phyloP scores from a whole-genome alignment of 305 asterid genomes.

The Rubia tinctorum region DNA sequence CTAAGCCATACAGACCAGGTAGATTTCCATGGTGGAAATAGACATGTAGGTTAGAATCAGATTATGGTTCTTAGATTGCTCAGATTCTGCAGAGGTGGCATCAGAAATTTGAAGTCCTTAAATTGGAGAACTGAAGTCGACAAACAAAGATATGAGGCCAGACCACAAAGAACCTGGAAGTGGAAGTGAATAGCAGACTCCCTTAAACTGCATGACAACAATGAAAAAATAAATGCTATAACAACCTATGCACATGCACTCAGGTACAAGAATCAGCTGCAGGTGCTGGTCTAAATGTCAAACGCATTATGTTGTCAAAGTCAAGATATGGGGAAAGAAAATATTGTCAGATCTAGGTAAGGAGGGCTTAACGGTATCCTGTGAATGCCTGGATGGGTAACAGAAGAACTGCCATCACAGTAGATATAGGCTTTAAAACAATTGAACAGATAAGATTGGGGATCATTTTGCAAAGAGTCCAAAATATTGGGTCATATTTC shows the following conservation, averaged over 20 bases:
- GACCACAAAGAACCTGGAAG: neutral
- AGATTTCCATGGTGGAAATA: neutral
- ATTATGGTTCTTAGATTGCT: neutral
- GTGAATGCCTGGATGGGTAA: neutral
- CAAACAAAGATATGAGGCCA: neutral
- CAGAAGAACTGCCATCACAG: neutral
- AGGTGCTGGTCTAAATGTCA: neutral
- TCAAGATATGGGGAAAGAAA: no score
- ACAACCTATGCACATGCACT: neutral
- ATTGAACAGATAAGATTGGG: neutral
- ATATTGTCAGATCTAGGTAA: neutral
- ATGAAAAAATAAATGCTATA: neutral
- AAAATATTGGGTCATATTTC: neutral
- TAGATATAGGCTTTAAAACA: neutral
- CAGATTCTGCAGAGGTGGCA: neutral
- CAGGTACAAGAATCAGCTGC: neutral
- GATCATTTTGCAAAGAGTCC: neutral
- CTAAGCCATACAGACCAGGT: neutral
- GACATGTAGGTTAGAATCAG: neutral
- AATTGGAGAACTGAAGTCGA: neutral
- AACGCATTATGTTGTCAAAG: neutral
- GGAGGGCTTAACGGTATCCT: neutral
- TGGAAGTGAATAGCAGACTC: constrained; percentile 3
- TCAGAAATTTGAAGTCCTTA: neutral
- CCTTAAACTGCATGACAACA: neutral